phyloP scores from a whole-genome alignment of 331 rosid genomes.

The Acacia concinna region DNA sequence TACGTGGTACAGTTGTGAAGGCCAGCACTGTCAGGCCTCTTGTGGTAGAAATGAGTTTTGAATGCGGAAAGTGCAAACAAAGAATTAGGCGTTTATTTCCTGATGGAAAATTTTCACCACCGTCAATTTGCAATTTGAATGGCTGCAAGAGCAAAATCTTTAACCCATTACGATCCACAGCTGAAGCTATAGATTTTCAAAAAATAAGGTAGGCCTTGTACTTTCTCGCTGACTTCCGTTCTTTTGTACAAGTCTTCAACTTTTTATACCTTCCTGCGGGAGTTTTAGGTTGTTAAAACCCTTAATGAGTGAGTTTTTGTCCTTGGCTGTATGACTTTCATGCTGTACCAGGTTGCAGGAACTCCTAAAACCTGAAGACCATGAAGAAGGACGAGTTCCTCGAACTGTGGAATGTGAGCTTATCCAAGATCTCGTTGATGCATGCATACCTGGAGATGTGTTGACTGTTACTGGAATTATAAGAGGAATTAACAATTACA shows the following conservation, averaged over 20 bases:
- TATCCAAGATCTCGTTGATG: constrained; percentile 86
- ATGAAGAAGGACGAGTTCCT: constrained; percentile 98
- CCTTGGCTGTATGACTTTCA: neutral
- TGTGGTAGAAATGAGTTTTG: constrained; percentile 76
- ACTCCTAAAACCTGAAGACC: constrained; percentile 78
- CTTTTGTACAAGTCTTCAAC: neutral
- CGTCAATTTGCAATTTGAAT: constrained; percentile 62
- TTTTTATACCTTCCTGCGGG: neutral
- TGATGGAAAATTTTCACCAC: constrained; percentile 89
- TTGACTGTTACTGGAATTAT: constrained; percentile 92
- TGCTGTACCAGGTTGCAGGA: constrained; percentile 68
- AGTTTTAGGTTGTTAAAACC: constrained; percentile 9
- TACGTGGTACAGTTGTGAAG: constrained; percentile 90
- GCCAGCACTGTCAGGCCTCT: constrained; percentile 83
- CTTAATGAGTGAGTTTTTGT: neutral
- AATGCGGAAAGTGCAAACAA: constrained; percentile 80
- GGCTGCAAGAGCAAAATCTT: constrained; percentile 93
- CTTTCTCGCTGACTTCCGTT: constrained; percentile 25
- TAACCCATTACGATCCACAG: constrained; percentile 72
- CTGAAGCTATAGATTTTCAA: constrained; percentile 82
- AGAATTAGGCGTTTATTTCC: constrained; percentile 62
- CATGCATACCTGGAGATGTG: constrained; percentile 95
- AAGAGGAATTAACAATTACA: constrained; percentile 85
- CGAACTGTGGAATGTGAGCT: constrained; percentile 98
- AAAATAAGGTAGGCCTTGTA: constrained; percentile 65